Conservation (phyloP, 345 rosid genomes). For the Adansonia digitata region DNA sequence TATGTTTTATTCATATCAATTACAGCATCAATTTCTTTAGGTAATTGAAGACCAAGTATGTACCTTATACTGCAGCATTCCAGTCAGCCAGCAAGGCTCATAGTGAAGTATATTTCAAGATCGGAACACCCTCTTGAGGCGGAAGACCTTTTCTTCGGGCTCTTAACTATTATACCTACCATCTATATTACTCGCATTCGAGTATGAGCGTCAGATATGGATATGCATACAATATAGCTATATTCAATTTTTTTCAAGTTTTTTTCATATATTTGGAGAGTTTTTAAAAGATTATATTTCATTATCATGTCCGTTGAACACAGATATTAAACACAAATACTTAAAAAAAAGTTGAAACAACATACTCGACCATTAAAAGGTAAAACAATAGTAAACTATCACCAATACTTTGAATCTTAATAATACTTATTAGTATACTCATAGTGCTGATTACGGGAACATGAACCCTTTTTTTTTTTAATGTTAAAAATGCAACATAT, state of each 20-base stretch:
- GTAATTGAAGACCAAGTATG: background rate
- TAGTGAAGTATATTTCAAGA: background rate
- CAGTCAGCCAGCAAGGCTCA: background rate
- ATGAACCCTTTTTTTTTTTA: no score
- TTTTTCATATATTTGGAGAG: no score
- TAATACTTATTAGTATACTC: background rate
- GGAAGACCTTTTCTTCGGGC: background rate
- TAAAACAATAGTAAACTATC: background rate
- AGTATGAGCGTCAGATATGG: no score
- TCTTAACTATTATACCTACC: constrained; percentile 3
- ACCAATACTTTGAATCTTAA: background rate
- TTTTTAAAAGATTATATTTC: no score
- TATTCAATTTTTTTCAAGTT: no score
- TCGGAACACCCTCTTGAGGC: background rate
- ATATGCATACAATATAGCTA: no score
- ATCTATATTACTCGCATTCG: no score
- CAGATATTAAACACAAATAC: no score
- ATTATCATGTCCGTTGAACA: no score
- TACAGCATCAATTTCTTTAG: background rate
- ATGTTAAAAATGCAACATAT: background rate
- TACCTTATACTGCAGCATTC: background rate
- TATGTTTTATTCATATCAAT: background rate
- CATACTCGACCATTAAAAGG: no score
- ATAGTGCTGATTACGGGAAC: background rate
- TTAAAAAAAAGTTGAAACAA: no score